Evolutionary conservation across 495 filamentous ascomycete species (phyloP), one percentile per base, ranked within the genome.

Genomic region (Penicillium chermesinum): DNA sequence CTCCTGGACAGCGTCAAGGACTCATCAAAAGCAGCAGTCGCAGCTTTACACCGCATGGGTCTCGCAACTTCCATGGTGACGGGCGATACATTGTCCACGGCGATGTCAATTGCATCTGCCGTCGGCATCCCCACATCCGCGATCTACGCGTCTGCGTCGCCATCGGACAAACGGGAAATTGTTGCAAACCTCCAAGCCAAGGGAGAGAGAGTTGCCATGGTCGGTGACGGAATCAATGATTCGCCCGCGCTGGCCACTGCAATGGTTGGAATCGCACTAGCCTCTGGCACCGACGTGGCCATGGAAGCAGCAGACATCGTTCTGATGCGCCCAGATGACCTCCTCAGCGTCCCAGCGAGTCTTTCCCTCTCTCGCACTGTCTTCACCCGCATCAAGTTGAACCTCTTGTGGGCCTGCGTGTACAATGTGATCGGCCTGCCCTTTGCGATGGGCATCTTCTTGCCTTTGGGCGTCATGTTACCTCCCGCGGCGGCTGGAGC

Each of bases 191-290:
- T 96, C 30, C 87, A 96, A 67, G 73, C 71, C 0, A 52, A 65
- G 2, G 89, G 89, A 49, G 77, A 85, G 37, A 73, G 84, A 42
- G 87, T 99, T 17, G 93, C 89, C 54, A 97, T 99, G 93, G 93
- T 97, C 17, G 93, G 93, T 43, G 93, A 99, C 62, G 93, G 93
- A 32, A 96, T 99, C 77, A 99, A 99, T 65, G 93, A 99, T 73
- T 96, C 91, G 0, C 93, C 93, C 1, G 93, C 93, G 1, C 79
- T 99, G 2, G 93, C 91, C 13, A 95, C 89, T 1, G 90, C 93
- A 21, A 80, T 90, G 49, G 83, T 97, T 36, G 93, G 93, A 48
- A 95, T 99, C 57, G 89, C 91, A 14, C 86, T 99, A 62, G 79
- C 87, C 14, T 88, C 84, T 0, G 93, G 93, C 46, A 97, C 93